Evolutionary conservation across 805 yeast genomes (phyloP), one percentile per base, ranked within the genome.

Genomic region (Hanseniaspora clermontiae): DNA sequence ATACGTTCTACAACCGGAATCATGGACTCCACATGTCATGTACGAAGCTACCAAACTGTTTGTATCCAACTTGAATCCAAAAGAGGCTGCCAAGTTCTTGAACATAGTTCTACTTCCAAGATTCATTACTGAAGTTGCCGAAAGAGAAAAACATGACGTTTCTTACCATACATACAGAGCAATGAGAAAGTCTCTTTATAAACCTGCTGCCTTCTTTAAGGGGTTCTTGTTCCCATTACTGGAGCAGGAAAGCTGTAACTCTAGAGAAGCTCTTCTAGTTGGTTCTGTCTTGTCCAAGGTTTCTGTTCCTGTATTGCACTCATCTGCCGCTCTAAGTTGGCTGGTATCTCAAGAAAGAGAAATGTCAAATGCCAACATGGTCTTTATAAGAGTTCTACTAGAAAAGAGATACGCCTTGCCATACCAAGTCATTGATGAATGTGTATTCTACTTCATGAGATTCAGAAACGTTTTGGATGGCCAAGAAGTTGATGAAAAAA

Each of bases 331-430:
- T 12, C 76, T 93, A 61, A 79, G 93, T 61, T 86, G 90, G 69
- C 75, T 93, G 51, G 74, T 89, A 58, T 76, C 82, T 7, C 96
- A 97, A 38, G 56, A 52, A 29, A 52, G 56, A 32, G 56, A 52
- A 38, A 45, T 38, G 46, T 17, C 51, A 8, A 52, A 52, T 46
- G 87, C 97, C 5, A 81, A 87, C 17, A 85, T 95, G 6, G 88
- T 90, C 5, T 90, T 93, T 71, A 89, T 93, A 59, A 80, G 93
- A 69, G 86, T 88, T 5, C 75, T 93, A 59, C 74, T 93, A 42
- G 97, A 95, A 68, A 93, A 93, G 74, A 90, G 87, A 69, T 93
- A 93, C 66, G 97, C 99, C 1, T 75, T 93, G 59, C 99, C 98
- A 37, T 91, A 90, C 70, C 96, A 91, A 73, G 93, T 96, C 0